Evolutionary conservation across 352 stramenopile genomes (phyloP), one percentile per base, ranked within the genome.

Genomic region (Phytophthora capsici): DNA sequence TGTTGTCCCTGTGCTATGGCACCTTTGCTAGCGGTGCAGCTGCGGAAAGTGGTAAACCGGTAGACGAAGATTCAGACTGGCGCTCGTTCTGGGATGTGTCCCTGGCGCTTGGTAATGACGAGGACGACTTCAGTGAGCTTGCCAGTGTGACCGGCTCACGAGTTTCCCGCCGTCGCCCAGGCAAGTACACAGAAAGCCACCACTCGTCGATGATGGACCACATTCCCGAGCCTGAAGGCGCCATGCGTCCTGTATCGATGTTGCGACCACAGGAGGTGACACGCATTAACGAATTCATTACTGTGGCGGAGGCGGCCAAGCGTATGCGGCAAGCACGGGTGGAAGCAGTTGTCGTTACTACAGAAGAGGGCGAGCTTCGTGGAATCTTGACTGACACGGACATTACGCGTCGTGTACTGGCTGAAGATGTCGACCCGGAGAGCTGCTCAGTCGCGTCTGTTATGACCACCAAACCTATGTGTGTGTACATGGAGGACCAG

Each of bases 31-130:
- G 87, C 37, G 83, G 84, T 17, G 80, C 76, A 1, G 69, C 54
- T 9, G 73, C 82, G 10, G 76, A 84, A 50, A 77, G 49, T 51
- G 78, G 77, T 40, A 68, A 63, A 8, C 37, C 50, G 19, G 46
- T 67, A 16, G 71, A 75, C 40, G 66, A 67, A 40, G 86, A 93
- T 36, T 89, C 75, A 7, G 89, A 96, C 59, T 96, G 89, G 89
- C 85, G 80, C 16, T 82, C 87, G 6, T 96, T 96, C 71, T 96
- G 89, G 89, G 89, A 96, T 51, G 86, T 96, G 61, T 94, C 89
- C 28, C 67, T 96, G n/a, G 84, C 87, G 7, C 71, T 95, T 4
- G 74, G 84, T 8, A 69, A 88, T 14, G 82, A 90, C 32, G 86
- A 91, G 30, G 84, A 93, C 16, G 79, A 90, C 6, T 80, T 84